Conservation (phyloP, 495 filamentous ascomycete genomes). For the Neurospora tetraspora region DNA sequence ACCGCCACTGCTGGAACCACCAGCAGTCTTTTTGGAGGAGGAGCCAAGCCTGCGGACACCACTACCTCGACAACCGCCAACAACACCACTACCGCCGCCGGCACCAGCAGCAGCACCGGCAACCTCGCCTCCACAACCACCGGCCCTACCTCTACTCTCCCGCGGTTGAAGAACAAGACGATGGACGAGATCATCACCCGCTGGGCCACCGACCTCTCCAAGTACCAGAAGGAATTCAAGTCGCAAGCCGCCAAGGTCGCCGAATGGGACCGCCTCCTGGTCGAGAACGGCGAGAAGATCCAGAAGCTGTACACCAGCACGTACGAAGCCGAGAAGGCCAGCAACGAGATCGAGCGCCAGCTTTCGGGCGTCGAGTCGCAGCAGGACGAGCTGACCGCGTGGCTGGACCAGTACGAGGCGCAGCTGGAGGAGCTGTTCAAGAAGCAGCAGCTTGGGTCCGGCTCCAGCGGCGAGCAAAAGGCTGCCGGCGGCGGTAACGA, state of each 20-base stretch:
- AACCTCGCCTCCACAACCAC: slow-evolving; percentile 59
- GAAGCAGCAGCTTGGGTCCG: slow-evolving; percentile 36
- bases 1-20: slow-evolving; percentile 4
- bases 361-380: slow-evolving; percentile 78
- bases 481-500: slow-evolving; percentile 35
- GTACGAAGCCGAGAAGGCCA: slow-evolving; percentile 83
- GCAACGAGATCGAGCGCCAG: slow-evolving; percentile 83
- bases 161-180: slow-evolving; percentile 91
- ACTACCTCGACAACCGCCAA: slow-evolving; percentile 8
- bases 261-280: slow-evolving; percentile 81
- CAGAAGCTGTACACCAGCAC: slow-evolving; percentile 78
- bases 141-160: slow-evolving; percentile 70
- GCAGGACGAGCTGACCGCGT: slow-evolving; percentile 75
- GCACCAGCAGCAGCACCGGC: slow-evolving; percentile 18
- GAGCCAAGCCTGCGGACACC: slow-evolving; percentile 14
- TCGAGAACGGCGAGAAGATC: slow-evolving; percentile 88
- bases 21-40: slow-evolving; percentile 23
- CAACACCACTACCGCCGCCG: neutral
- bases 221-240: slow-evolving; percentile 93
- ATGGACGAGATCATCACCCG: slow-evolving; percentile 99
- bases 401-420: slow-evolving; percentile 80
- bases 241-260: slow-evolving; percentile 77
- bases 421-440: slow-evolving; percentile 80
- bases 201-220: slow-evolving; percentile 89
- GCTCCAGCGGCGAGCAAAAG: slow-evolving; percentile 18